Evolutionary conservation across 768 basidiomycete species (phyloP).

Genomic region (Leucocoprinus leucothites): DNA sequence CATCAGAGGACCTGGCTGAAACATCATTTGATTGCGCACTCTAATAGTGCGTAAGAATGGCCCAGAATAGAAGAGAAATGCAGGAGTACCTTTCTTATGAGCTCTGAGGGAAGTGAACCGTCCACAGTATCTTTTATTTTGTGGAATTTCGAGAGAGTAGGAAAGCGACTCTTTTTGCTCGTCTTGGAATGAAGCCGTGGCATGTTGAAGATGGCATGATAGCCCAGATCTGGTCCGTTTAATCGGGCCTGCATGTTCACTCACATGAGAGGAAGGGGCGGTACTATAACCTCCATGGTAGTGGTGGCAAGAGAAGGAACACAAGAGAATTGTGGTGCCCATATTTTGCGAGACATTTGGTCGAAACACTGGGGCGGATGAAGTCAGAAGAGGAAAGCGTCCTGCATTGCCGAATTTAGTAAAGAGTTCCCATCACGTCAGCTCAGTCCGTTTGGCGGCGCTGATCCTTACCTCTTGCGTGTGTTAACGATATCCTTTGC

Average conservation of each 20-base stretch:
- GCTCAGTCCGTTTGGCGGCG: neutral
- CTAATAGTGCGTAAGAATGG: neutral
- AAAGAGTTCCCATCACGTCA: conserved; percentile 12
- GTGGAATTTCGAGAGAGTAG: neutral
- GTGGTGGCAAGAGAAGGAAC: neutral
- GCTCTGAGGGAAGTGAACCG: neutral
- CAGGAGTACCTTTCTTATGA: neutral
- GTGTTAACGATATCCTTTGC: neutral
- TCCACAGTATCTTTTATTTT: neutral
- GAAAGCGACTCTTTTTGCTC: neutral
- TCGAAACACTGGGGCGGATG: neutral
- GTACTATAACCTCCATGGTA: neutral
- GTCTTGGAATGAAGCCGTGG: neutral
- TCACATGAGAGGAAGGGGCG: neutral
- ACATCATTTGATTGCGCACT: neutral
- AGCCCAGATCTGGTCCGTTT: neutral
- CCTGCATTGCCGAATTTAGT: neutral
- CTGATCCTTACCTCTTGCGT: neutral
- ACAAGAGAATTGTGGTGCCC: neutral
- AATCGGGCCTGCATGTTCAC: neutral
- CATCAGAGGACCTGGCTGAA: neutral
- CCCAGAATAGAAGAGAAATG: neutral
- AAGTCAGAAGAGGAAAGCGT: neutral
- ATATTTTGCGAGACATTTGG: neutral
- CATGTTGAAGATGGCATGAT: neutral